Conservation (phyloP, 306 rosid genomes). For the Quercus robur region DNA sequence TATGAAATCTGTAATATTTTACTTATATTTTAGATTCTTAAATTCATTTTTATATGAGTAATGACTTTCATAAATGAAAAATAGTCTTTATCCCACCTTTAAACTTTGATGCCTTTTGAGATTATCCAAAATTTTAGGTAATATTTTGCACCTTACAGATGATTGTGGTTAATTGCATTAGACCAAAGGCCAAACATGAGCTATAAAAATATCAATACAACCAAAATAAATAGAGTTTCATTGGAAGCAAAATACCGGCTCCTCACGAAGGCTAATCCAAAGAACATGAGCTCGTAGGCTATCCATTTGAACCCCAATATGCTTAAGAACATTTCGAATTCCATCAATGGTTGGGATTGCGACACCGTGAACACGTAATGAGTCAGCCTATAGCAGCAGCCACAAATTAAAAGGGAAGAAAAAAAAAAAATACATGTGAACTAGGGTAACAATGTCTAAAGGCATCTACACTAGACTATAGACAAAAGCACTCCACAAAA, state of each 20-base stretch:
- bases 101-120: neutral
- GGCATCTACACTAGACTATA: neutral
- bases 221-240: neutral
- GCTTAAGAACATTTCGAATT: constrained; percentile 74
- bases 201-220: neutral
- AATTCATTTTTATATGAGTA: neutral
- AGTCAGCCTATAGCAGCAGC: constrained; percentile 44
- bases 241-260: constrained; percentile 48
- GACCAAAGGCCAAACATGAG: neutral
- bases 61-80: neutral
- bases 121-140: neutral
- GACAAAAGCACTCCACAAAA: neutral
- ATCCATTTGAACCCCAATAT: constrained; percentile 59
- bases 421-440: too few species aligned
- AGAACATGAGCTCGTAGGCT: constrained; percentile 49
- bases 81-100: neutral
- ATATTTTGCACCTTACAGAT: neutral
- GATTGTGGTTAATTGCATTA: neutral
- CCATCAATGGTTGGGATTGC: constrained; percentile 83
- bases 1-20: neutral
- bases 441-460: neutral
- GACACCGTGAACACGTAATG: constrained; percentile 80
- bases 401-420: neutral
- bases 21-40: neutral
- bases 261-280: constrained; percentile 94